A percentile compares a stretch with the other conserved stretches of the same genome.
Conservation (phyloP, 306 rosid species). For the Dryas drummondii region DNA sequence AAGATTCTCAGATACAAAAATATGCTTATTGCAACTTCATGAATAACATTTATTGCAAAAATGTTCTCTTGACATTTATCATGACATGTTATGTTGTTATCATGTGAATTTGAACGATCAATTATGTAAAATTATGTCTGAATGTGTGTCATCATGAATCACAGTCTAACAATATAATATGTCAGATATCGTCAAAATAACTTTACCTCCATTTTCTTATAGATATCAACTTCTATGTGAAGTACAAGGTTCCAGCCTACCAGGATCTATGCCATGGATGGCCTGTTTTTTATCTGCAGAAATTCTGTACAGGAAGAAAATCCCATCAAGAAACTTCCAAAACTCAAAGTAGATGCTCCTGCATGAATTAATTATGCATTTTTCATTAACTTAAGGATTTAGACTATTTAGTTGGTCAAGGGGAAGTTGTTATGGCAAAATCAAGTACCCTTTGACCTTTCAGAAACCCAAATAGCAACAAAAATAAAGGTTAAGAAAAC, state of each 20-base stretch:
- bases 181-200: no score
- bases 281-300: neutral
- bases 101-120: no score
- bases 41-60: neutral
- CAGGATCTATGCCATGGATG: no score
- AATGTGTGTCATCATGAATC: no score
- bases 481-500: neutral
- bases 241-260: slow-evolving; percentile 9
- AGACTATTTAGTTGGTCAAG: slow-evolving; percentile 8
- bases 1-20: neutral
- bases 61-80: no score
- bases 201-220: no score
- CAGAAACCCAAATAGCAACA: slow-evolving; percentile 21
- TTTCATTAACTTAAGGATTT: neutral
- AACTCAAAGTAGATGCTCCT: neutral
- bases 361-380: neutral
- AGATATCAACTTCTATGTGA: neutral
- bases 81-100: no score
- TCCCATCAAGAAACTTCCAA: neutral
- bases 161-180: no score
- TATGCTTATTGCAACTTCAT: neutral
- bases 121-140: no score
- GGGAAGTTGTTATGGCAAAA: slow-evolving; percentile 1
- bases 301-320: slow-evolving; percentile 1
- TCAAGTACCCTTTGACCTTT: slow-evolving; percentile 4